Evolutionary conservation across 1,139 yeast species (phyloP).

Genomic region (Candida dubliniensis): DNA sequence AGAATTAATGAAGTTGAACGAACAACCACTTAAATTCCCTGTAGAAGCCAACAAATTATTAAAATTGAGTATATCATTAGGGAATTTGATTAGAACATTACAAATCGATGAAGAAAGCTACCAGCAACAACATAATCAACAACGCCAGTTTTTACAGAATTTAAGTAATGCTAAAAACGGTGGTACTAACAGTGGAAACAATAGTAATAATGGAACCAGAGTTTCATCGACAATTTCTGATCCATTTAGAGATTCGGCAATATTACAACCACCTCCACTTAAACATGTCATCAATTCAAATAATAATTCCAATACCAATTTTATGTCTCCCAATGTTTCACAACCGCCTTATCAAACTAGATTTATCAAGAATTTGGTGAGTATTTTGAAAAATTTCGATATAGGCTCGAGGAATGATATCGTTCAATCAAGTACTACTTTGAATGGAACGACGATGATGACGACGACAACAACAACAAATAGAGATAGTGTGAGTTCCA

Average conservation of each 20-base stretch:
- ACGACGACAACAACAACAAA: no score
- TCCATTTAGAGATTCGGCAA: slow-evolving; percentile 8
- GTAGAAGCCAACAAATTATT: slow-evolving; percentile 40
- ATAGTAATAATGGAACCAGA: slow-evolving; percentile 2
- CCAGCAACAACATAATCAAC: slow-evolving; percentile 15
- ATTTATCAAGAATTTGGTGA: slow-evolving; percentile 36
- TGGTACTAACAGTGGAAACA: background rate
- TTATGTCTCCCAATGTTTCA: background rate
- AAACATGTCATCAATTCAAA: slow-evolving; percentile 14
- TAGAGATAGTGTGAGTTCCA: slow-evolving; percentile 10
- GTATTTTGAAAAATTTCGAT: slow-evolving; percentile 43
- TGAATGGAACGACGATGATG: slow-evolving; percentile 6
- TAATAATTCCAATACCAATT: background rate
- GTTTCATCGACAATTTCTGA: slow-evolving; percentile 3
- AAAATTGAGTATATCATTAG: slow-evolving; percentile 46
- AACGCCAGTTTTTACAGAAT: slow-evolving; percentile 10
- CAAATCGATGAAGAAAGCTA: slow-evolving; percentile 38
- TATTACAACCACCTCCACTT: slow-evolving; percentile 2
- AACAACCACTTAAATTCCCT: slow-evolving; percentile 27
- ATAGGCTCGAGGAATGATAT: slow-evolving; percentile 26
- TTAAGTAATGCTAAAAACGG: slow-evolving; percentile 3
- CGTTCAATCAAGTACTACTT: slow-evolving; percentile 17
- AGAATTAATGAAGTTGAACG: slow-evolving; percentile 26
- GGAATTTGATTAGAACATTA: slow-evolving; percentile 40
- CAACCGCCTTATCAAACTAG: slow-evolving; percentile 35